Percentiles rank a stretch among this genome's conserved stretches.
These are phyloP conservation scores for Sechiopsis laciniata DNA, from an alignment of 306 rosid genomes.

Conservation along the genomic window DNA sequence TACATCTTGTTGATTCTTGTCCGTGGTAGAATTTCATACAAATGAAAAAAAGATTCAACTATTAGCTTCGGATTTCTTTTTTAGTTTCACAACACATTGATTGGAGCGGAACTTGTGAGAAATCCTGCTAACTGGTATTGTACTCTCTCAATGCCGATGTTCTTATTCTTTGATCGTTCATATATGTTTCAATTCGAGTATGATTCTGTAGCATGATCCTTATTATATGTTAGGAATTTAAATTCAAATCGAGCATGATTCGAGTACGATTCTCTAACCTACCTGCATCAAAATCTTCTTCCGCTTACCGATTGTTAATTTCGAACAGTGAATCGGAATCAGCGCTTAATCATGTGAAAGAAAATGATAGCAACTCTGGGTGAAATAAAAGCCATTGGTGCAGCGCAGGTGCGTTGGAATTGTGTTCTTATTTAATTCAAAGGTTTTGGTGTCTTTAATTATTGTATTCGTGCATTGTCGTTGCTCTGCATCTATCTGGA, in stretches of 20 bases:
- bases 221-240: background rate
- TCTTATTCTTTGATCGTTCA: conserved; percentile 4
- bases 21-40: background rate
- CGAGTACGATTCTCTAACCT: no score
- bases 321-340: conserved; percentile 2
- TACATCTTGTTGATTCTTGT: background rate
- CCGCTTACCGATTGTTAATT: background rate
- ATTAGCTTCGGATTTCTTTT: background rate
- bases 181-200: background rate
- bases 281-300: background rate
- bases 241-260: background rate
- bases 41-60: background rate
- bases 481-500: conserved; percentile 20
- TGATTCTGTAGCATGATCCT: background rate
- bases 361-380: background rate
- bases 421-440: background rate
- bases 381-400: background rate
- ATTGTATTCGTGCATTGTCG: conserved; percentile 2
- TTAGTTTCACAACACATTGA: background rate
- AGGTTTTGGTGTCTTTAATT: background rate
- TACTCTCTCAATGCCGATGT: background rate
- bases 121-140: background rate
- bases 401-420: conserved; percentile 7
- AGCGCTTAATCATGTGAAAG: conserved; percentile 12
- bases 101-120: no score